Base-by-base conservation (phyloP, 2,329 filamentous ascomycete genomes). In the Alternaria solani region DNA sequence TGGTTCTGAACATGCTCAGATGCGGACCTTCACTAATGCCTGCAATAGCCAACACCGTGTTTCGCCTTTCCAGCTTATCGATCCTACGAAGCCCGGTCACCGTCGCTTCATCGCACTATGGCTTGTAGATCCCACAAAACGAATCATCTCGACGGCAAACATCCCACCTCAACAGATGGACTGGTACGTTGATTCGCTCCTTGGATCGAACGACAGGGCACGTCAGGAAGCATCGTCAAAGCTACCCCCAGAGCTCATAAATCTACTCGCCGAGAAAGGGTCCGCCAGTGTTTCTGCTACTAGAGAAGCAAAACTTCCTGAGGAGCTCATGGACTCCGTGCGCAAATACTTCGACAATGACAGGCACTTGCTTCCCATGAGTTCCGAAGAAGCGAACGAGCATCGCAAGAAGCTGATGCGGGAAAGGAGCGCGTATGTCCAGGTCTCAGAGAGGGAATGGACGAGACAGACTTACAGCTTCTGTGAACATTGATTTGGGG, bases 51-150 rank as follows among this genome's bases (percentile, higher is more conserved):
- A 72, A 43, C 69, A 74, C 28, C 57, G 65, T 28, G 68, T 74
- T 11, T 67, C 64, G 1, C 48, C 83, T 2, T 87, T 88, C 74
- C 62, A 75, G 14, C 79, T 88, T 9, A 68, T 69, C 28, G 84
- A 90, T 62, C 68, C 68, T 0, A 82, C 81, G 0, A 82, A 81
- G 57, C 81, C 84, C 0, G 87, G 87, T 2, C 84, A 88, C 67
- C 78, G 84, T 14, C 84, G 85, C 64, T 84, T 89, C 55, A 75
- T 89, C 0, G 84, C 84, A 0, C 78, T 89, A 39, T 89, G 84
- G 70, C 80, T 90, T 2, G 83, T 89, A 2, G 87, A 89, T 64
- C 87, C 87, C 0, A 68, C 82, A 30, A 67, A 76, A 5, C 81
- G 81, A 7, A 80, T 89, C 49, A 78, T 86, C 9, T 87, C 78